These are phyloP conservation scores for Collybiopsis luxurians DNA, from an alignment of 768 basidiomycete genomes.

Conservation along the genomic window DNA sequence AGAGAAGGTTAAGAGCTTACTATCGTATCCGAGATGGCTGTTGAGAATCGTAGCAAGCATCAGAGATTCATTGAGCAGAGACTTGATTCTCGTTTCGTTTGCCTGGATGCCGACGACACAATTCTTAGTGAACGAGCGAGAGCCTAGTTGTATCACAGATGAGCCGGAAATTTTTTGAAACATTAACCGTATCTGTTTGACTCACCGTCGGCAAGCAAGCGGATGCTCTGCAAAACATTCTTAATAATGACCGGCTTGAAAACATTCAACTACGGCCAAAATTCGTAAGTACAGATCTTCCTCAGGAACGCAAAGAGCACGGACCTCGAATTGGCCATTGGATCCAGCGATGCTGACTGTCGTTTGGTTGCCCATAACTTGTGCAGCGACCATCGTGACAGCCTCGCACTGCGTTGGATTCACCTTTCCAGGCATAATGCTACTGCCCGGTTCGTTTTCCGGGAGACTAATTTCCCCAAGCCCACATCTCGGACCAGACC, in stretches of 20 bases:
- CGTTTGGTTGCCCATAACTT: constrained; percentile 98
- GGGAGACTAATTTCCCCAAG: constrained; percentile 92
- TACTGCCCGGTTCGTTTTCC: constrained; percentile 98
- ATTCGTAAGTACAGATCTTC: background rate
- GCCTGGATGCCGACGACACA: constrained; percentile 96
- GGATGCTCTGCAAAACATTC: constrained; percentile 95
- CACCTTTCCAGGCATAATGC: constrained; percentile 99
- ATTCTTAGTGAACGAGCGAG: constrained; percentile 94
- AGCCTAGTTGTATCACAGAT: constrained; percentile 43
- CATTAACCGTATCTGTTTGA: background rate
- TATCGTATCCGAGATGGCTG: constrained; percentile 95
- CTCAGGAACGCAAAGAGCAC: constrained; percentile 14
- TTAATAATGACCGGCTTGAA: constrained; percentile 99
- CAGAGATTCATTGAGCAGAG: constrained; percentile 89
- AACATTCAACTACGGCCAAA: constrained; percentile 74
- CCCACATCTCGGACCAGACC: constrained; percentile 96
- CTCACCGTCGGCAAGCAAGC: constrained; percentile 87
- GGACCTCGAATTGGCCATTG: constrained; percentile 95
- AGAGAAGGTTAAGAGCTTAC: constrained; percentile 47
- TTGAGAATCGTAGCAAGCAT: constrained; percentile 99
- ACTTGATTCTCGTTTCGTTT: constrained; percentile 90
- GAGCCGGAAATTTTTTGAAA: background rate
- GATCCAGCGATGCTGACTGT: constrained; percentile 89
- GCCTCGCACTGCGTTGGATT: constrained; percentile 99
- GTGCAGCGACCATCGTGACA: constrained; percentile 96